Base-by-base conservation (phyloP, 2,329 filamentous ascomycete genomes). In the Lecanoromycetidae sp. region DNA sequence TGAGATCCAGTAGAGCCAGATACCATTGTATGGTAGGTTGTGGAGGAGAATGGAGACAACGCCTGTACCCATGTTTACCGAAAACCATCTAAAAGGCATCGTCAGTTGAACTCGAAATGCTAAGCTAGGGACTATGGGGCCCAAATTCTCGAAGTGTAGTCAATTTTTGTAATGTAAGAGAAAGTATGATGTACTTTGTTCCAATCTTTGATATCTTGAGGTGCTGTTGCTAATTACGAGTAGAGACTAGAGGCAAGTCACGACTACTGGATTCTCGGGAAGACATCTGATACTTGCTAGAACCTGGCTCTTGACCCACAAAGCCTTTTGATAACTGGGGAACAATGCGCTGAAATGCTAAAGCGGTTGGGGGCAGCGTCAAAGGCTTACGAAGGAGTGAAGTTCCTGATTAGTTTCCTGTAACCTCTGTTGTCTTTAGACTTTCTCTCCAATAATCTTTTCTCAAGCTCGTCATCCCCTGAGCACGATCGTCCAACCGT, bases 41-140 rank as follows among this genome's bases (percentile, higher is more conserved):
- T 64, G 56, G 5, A 66, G 55, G 1, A 66, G 54, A 4, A 65
- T 58, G 6, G 64, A 65, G 5, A 65, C 63, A n/a, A 67, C 65
- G 0, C 64, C 65, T 1, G 64, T 67, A 30, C 64, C 63, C 64
- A 67, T 67, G 6, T 56, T 66, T 25, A 66, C 60, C 2, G 62
- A 60, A 51, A 66, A 66, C 65, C 65, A 67, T 53, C 63, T 66
- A 41, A 32, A 29, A 20, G 15, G 8, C n/a, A 6, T 6, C 8
- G 6, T 37, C n/a, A 29, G 20, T 20, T 3, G 23, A n/a, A n/a
- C n/a, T n/a, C n/a, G n/a, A n/a, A n/a, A n/a, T 27, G 8, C 3
- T 6, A 27, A 30, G 7, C 30, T 3, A 20, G 20, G 6, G 15
- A 17, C 10, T 19, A 17, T 19, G 17, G n/a, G n/a, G n/a, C n/a